Percentiles rank a stretch among this genome's conserved stretches.
These are phyloP conservation scores for Daedalea quercina DNA, from an alignment of 768 basidiomycete genomes.

Conservation along the genomic window DNA sequence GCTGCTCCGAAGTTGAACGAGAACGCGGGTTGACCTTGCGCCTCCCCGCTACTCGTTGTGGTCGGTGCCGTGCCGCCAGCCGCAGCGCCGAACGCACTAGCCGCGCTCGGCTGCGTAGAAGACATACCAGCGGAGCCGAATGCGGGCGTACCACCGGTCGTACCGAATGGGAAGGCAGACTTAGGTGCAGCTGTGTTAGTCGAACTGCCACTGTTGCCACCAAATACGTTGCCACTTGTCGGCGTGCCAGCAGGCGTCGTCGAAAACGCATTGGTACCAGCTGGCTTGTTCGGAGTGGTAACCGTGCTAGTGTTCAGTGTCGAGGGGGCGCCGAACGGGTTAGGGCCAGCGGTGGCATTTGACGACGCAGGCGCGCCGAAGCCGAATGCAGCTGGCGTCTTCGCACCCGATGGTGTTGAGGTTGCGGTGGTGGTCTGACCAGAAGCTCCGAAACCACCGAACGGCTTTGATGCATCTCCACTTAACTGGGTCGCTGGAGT, in stretches of 20 bases:
- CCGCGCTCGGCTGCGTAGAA: slow-evolving; percentile 1
- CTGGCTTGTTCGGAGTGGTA: background rate
- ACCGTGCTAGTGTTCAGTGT: background rate
- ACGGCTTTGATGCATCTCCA: background rate
- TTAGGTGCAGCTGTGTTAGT: slow-evolving; percentile 3
- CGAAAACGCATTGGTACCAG: background rate
- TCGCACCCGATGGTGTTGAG: background rate
- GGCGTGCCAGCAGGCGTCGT: background rate
- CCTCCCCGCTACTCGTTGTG: background rate
- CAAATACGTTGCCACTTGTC: slow-evolving; percentile 1
- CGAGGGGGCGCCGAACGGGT: background rate
- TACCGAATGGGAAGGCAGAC: background rate
- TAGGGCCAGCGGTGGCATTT: background rate
- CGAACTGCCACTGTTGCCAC: background rate
- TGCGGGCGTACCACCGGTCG: background rate
- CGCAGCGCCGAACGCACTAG: slow-evolving; percentile 6
- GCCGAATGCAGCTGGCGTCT: background rate
- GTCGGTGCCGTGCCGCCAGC: background rate
- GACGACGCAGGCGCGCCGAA: slow-evolving; percentile 1
- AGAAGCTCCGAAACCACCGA: slow-evolving; percentile 9
- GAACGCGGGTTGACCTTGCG: slow-evolving; percentile 5
- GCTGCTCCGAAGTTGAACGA: slow-evolving; percentile 11
- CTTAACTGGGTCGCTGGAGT: background rate
- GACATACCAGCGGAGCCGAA: slow-evolving; percentile 4
- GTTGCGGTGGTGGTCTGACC: background rate